Evolutionary conservation across 2,329 filamentous ascomycete species (phyloP), one percentile per base, ranked within the genome.

Genomic region (Neophaeococcomyces mojaviensis): DNA sequence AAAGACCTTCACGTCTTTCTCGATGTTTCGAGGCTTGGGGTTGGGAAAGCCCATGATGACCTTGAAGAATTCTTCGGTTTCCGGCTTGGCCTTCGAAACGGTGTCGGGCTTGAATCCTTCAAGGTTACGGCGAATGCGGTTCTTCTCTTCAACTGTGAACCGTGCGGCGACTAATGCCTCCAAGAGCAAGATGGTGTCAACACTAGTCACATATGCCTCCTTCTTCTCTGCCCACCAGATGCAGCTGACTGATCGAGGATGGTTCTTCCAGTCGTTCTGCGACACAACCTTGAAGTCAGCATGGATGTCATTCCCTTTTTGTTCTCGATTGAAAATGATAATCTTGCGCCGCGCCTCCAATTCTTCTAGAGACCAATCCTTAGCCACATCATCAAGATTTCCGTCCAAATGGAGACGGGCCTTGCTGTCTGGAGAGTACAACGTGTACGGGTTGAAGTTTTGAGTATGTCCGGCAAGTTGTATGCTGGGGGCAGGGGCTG

Each of bases 1-100:
- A 61, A 97, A 98, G 10, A 97, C 92, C 69, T 98, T 98, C 62
- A 98, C 89, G 60, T 97, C 90, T 70, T 98, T 98, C 71, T 97
- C 92, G 54, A 98, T 98, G 61, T 97, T 96, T 52, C 92, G 78
- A 15, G 92, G 92, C 68, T 97, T 97, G 2, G 92, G 92, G 50
- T 84, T 86, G 10, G 88, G 88, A 61, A 97, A 97, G 1, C 81
- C 87, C 92, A 98, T 98, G 68, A 98, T 97, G 58, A 96, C 77
- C 70, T 96, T 96, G 80, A 97, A 97, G 66, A 97, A 97, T 46
- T 94, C 88, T 64, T 97, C 90, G 62, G 86, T 95, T 49, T 97
- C 90, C 1, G 81, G 62, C 68, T 94, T 95, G 48, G 82, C 81
- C 67, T 98, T 98, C 56, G 88, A 95, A 15, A 98, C 88, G 0